Conservation (phyloP, 768 basidiomycete species). For the Pleurotus citrinopileatus region DNA sequence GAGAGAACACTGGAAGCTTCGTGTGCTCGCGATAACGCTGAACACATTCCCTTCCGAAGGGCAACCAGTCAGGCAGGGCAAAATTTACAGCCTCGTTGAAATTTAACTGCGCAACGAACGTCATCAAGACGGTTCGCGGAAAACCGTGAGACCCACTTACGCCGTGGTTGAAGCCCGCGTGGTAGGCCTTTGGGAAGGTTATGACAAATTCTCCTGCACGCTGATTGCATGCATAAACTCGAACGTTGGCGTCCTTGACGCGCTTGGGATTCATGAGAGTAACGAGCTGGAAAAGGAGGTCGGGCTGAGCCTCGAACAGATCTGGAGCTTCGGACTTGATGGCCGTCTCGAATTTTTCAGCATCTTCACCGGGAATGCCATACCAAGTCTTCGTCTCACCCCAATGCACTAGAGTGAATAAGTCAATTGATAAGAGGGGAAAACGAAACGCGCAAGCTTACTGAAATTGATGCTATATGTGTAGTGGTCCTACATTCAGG, state of each 20-base stretch:
- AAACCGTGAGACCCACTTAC: constrained; percentile 46
- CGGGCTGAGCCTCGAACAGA: constrained; percentile 95
- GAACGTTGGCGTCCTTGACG: constrained; percentile 83
- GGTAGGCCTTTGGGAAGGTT: constrained; percentile 97
- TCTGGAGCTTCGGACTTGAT: constrained; percentile 96
- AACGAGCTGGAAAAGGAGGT: constrained; percentile 94
- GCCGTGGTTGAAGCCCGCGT: constrained; percentile 98
- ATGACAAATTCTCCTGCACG: constrained; percentile 97
- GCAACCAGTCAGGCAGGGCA: constrained; percentile 93
- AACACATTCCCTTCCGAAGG: constrained; percentile 84
- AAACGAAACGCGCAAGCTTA: constrained; percentile 37
- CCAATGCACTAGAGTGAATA: constrained; percentile 78
- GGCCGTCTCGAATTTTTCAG: constrained; percentile 94
- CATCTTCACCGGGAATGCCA: constrained; percentile 93
- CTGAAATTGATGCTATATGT: constrained; percentile 95
- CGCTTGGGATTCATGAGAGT: constrained; percentile 96
- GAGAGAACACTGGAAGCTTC: constrained; percentile 96
- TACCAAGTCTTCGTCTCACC: constrained; percentile 99
- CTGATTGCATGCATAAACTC: constrained; percentile 93
- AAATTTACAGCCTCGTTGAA: constrained; percentile 99
- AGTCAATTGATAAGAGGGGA: constrained; percentile 14
- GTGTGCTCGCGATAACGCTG: constrained; percentile 85
- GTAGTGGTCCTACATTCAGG: constrained; percentile 78
- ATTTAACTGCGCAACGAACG: constrained; percentile 65
- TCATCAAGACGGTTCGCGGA: constrained; percentile 11